phyloP scores from a whole-genome alignment of 2,329 filamentous ascomycete species.

The Aspergillus calidoustus region DNA sequence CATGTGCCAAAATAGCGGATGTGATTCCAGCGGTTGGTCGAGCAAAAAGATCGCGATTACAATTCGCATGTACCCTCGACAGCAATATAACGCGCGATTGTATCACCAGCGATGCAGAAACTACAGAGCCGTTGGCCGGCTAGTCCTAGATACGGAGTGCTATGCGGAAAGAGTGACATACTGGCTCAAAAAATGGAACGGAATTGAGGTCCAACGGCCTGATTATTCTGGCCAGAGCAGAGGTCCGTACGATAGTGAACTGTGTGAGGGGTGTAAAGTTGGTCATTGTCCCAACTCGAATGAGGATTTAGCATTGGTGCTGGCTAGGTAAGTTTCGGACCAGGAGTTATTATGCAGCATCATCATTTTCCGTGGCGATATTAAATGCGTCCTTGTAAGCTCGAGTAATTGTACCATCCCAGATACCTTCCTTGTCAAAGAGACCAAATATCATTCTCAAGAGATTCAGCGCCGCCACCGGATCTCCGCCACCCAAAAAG shows the following conservation, averaged over 20 bases:
- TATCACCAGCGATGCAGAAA: conserved; percentile 1
- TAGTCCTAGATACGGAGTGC: neutral
- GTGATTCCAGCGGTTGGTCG: conserved; percentile 19
- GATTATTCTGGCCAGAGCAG: conserved; percentile 7
- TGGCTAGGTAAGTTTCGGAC: conserved; percentile 22
- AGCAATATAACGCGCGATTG: neutral
- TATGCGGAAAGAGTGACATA: conserved; percentile 6
- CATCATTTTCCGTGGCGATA: neutral
- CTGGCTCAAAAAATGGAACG: conserved; percentile 9
- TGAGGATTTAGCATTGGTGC: conserved; percentile 19
- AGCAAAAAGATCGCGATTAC: conserved; percentile 11
- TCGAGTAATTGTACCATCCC: neutral
- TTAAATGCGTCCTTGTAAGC: conserved; percentile 1
- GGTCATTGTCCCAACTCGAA: conserved; percentile 20
- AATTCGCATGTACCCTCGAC: neutral
- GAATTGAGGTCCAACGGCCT: conserved; percentile 5
- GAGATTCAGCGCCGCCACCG: too few species aligned
- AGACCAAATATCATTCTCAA: neutral
- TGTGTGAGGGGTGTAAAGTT: conserved; percentile 10
- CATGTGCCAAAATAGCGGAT: conserved; percentile 20
- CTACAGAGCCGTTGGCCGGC: neutral
- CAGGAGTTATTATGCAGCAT: conserved; percentile 16
- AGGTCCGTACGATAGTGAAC: conserved; percentile 6
- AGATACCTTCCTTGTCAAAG: neutral
- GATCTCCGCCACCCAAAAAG: too few species aligned